Conservation (phyloP, 768 basidiomycete genomes). For the Mycena indigotica region DNA sequence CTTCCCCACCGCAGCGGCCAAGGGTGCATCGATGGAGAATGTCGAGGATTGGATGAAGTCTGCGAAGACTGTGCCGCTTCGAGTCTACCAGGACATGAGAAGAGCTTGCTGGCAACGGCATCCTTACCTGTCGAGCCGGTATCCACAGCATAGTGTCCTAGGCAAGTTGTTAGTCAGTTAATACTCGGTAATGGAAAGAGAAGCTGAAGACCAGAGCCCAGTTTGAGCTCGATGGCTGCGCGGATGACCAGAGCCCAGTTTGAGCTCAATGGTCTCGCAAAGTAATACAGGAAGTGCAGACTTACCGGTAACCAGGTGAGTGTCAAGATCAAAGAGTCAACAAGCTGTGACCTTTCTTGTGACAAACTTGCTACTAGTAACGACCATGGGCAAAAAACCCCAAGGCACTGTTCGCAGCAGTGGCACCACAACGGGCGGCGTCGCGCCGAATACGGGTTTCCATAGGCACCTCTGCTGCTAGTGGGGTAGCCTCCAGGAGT, state of each 20-base stretch:
- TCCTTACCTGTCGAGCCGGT: background rate
- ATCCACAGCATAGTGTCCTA: background rate
- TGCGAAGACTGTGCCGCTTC: background rate
- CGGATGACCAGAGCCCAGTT: background rate
- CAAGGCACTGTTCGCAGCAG: background rate
- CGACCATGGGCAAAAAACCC: background rate
- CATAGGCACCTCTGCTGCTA: too few relatives aligned
- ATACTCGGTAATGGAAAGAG: background rate
- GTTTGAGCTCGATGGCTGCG: too few relatives aligned
- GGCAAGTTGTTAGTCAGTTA: background rate
- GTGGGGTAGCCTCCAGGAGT: background rate
- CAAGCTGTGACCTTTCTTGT: too few relatives aligned
- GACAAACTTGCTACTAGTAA: background rate
- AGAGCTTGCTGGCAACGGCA: background rate
- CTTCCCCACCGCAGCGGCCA: background rate
- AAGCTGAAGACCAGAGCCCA: background rate
- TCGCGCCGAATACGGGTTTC: background rate
- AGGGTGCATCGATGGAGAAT: background rate
- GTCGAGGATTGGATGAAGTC: background rate
- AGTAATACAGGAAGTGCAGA: too few relatives aligned
- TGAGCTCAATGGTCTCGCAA: background rate
- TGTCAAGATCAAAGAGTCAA: too few relatives aligned
- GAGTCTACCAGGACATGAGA: background rate
- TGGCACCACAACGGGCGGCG: background rate
- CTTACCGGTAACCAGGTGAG: too few relatives aligned